phyloP scores from a whole-genome alignment of 805 yeast genomes.

The Sungouiozyma ichnusensis region DNA sequence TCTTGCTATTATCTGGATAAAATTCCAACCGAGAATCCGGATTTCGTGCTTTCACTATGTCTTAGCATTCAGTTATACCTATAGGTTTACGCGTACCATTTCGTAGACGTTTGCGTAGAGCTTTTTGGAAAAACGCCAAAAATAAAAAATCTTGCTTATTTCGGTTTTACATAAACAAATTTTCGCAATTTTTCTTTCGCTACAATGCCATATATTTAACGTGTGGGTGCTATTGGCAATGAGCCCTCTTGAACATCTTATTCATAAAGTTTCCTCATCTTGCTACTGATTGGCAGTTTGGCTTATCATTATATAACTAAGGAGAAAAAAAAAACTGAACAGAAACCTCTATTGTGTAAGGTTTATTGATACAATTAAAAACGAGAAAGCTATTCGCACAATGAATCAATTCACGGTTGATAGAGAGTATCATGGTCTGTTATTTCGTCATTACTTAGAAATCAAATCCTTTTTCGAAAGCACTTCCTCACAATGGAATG shows the following conservation, averaged over 20 bases:
- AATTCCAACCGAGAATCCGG: neutral
- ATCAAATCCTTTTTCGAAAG: conserved; percentile 1
- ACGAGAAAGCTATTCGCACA: too few species aligned
- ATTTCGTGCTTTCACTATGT: neutral
- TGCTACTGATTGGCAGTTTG: too few species aligned
- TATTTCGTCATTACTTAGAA: conserved; percentile 2
- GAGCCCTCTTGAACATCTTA: too few species aligned
- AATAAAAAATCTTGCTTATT: neutral
- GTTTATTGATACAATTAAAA: too few species aligned
- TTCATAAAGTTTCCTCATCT: too few species aligned
- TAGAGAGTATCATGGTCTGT: conserved; percentile 2
- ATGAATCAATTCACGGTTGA: neutral
- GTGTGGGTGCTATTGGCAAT: neutral
- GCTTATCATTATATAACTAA: too few species aligned
- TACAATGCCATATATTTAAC: neutral
- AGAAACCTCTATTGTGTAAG: too few species aligned
- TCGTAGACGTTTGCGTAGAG: neutral
- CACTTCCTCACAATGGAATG: conserved; percentile 1
- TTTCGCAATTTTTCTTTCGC: neutral
- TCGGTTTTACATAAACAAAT: neutral
- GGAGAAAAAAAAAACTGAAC: too few species aligned
- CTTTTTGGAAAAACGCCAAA: neutral
- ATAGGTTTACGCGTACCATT: neutral
- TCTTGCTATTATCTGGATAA: too few species aligned
- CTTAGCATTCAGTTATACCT: too few species aligned